Conservation (phyloP, 768 basidiomycete genomes). For the Leccinum fibrillosum region DNA sequence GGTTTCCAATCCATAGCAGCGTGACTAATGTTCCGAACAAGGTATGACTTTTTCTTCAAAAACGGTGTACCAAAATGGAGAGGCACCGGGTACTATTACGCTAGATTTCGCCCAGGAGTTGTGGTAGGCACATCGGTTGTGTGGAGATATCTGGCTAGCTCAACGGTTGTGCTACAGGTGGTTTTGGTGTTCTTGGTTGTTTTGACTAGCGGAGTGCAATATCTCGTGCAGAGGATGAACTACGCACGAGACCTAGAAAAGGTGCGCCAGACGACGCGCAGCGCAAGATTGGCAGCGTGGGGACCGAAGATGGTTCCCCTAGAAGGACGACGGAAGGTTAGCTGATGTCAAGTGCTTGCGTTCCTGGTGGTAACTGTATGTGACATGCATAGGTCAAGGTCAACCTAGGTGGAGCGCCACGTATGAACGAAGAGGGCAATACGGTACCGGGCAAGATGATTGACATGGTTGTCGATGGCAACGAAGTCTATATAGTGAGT, state of each 20-base stretch:
- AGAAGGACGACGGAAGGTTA: constrained; percentile 67
- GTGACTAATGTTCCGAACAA: constrained; percentile 26
- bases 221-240: constrained; percentile 74
- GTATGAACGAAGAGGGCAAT: constrained; percentile 56
- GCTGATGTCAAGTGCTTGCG: constrained; percentile 9
- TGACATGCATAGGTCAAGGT: constrained; percentile 59
- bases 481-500: constrained; percentile 73
- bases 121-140: constrained; percentile 43
- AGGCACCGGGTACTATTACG: constrained; percentile 95
- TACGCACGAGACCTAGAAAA: constrained; percentile 68
- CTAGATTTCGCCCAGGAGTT: constrained; percentile 92
- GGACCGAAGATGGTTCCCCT: constrained; percentile 68
- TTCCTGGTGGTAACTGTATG: constrained; percentile 5
- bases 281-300: constrained; percentile 78
- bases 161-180: constrained; percentile 40
- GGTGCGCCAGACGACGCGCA: constrained; percentile 55
- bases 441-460: constrained; percentile 48
- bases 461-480: constrained; percentile 80
- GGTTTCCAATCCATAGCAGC: not conserved
- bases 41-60: constrained; percentile 94
- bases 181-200: constrained; percentile 75
- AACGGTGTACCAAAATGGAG: constrained; percentile 98
- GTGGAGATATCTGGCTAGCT: constrained; percentile 1
- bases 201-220: constrained; percentile 80
- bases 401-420: constrained; percentile 54